Evolutionary conservation across 345 rosid genomes (phyloP).

Genomic region (Arabidopsis suecica): DNA sequence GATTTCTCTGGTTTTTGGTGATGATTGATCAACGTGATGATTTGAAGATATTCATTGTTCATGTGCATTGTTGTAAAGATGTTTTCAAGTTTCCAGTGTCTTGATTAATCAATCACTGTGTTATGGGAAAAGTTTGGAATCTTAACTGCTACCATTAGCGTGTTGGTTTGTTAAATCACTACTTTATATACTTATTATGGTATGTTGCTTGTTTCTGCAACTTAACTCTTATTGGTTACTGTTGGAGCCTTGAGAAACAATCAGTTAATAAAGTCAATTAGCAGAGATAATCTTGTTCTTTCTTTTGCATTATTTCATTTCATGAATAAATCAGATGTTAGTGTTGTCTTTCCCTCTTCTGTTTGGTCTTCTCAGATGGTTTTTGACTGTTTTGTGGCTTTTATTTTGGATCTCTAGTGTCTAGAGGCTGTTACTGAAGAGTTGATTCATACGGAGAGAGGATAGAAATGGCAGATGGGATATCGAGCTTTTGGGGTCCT

Average conservation of each 20-base stretch:
- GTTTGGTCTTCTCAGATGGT: constrained; percentile 3
- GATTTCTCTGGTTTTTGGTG: background rate
- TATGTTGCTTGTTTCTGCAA: constrained; percentile 41
- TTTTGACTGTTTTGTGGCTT: background rate
- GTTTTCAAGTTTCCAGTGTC: constrained; percentile 6
- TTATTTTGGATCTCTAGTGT: constrained; percentile 18
- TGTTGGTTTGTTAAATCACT: constrained; percentile 24
- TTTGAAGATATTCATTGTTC: background rate
- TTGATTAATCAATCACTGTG: background rate
- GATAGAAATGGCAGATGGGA: constrained; percentile 72
- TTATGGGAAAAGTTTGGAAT: background rate
- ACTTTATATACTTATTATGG: constrained; percentile 34
- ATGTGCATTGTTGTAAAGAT: constrained; percentile 20
- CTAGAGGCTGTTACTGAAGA: constrained; percentile 16
- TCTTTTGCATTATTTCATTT: background rate
- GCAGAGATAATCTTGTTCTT: background rate
- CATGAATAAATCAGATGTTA: background rate
- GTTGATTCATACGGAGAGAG: constrained; percentile 22
- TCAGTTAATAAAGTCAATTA: background rate
- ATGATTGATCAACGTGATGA: background rate
- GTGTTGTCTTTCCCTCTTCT: background rate
- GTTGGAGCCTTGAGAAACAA: constrained; percentile 19
- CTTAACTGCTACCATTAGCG: constrained; percentile 28
- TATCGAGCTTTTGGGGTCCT: constrained; percentile 94
- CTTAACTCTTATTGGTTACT: constrained; percentile 15